Percentiles rank a stretch among this genome's conserved stretches.
These are phyloP conservation scores for Stropharia rugosoannulata DNA, from an alignment of 768 basidiomycete genomes.

Conservation along the genomic window DNA sequence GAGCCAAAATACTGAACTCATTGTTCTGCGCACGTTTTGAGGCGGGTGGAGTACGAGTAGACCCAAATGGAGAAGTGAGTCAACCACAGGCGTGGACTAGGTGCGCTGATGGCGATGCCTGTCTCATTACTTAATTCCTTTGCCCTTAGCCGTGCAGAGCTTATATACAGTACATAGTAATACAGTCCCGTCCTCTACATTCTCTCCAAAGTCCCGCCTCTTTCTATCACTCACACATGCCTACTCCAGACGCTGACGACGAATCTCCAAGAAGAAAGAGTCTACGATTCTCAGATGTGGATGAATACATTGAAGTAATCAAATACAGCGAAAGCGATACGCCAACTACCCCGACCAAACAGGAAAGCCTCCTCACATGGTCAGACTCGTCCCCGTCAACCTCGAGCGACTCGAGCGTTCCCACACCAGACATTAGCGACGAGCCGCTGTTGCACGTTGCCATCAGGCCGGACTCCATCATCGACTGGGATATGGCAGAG, in stretches of 20 bases:
- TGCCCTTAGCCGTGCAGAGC: neutral
- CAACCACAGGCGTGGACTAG: neutral
- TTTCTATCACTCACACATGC: no score
- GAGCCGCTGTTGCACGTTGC: neutral
- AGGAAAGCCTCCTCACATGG: neutral
- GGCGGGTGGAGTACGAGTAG: neutral
- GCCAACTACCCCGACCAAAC: neutral
- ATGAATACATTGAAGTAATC: neutral
- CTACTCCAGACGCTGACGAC: no score
- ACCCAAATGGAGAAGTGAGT: neutral
- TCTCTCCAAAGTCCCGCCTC: neutral
- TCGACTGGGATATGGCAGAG: neutral
- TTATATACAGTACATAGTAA: neutral
- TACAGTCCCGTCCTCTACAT: neutral
- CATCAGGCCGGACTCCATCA: neutral
- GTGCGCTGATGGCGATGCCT: neutral
- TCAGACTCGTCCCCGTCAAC: neutral
- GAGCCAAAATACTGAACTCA: neutral
- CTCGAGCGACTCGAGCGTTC: neutral
- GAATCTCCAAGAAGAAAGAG: no score
- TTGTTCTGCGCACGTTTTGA: neutral
- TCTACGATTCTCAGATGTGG: no score
- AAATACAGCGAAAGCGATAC: neutral
- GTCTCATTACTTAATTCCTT: neutral
- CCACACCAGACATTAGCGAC: neutral